These are phyloP conservation scores for Puccinia triticina DNA, from an alignment of 1,284 basidiomycete genomes.

Conservation along the genomic window DNA sequence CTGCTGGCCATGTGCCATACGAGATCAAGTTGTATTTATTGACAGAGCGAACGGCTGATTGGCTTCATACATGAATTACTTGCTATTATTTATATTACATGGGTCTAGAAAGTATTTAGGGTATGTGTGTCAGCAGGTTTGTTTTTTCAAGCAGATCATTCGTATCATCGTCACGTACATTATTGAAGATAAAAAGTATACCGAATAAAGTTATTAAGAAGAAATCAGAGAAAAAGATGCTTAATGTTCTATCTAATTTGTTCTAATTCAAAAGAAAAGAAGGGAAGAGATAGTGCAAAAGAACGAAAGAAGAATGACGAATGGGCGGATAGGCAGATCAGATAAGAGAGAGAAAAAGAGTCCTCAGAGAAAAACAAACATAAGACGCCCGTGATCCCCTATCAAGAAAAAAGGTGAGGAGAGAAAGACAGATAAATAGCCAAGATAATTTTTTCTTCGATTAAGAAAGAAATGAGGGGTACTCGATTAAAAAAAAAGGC, in stretches of 20 bases:
- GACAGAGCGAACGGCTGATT: too few relatives aligned
- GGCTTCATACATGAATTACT: too few relatives aligned
- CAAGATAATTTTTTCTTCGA: too few relatives aligned
- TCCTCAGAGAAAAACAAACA: neutral
- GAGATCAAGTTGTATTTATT: too few relatives aligned
- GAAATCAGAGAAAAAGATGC: neutral
- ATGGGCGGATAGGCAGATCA: neutral
- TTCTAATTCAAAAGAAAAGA: neutral
- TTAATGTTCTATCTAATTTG: neutral
- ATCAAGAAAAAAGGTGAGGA: slow-evolving; percentile 12
- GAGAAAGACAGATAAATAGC: neutral
- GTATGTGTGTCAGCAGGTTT: too few relatives aligned
- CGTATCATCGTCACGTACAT: too few relatives aligned
- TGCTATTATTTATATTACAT: too few relatives aligned
- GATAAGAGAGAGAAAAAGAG: neutral
- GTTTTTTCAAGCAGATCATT: too few relatives aligned
- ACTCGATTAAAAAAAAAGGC: too few relatives aligned
- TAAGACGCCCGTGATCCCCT: neutral
- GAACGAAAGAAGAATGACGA: neutral
- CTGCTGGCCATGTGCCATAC: too few relatives aligned
- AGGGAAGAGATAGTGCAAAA: neutral
- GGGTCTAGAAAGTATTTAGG: too few relatives aligned
- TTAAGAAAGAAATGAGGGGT: too few relatives aligned
- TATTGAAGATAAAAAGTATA: neutral
- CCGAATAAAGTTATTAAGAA: neutral